Percentiles rank a stretch among this genome's conserved stretches.
Evolutionary conservation across 2,329 filamentous ascomycete genomes (phyloP).

Genomic region (Sporothrix protearum): DNA sequence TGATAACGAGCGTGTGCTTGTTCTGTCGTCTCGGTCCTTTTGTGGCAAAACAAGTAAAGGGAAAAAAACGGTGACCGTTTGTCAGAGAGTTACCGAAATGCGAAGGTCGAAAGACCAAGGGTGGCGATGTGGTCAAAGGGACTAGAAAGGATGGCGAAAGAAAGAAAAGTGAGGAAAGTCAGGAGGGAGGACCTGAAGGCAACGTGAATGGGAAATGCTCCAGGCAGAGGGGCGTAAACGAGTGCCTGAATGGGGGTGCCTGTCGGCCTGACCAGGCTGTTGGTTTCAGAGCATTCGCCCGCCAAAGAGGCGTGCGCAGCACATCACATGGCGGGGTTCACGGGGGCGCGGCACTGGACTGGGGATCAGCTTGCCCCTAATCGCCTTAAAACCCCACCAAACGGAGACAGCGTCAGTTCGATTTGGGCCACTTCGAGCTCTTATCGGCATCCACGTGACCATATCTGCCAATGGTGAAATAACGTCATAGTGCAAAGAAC

Average conservation of each 20-base stretch:
- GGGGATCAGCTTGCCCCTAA: conserved; percentile 12
- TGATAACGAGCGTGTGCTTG: background rate
- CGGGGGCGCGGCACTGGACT: background rate
- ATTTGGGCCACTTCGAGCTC: background rate
- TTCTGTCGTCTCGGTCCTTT: background rate
- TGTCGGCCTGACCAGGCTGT: background rate
- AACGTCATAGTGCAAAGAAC: conserved; percentile 2
- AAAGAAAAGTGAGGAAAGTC: background rate
- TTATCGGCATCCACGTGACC: conserved; percentile 13
- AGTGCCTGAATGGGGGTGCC: background rate
- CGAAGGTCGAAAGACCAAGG: background rate
- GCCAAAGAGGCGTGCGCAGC: background rate
- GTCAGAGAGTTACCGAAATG: background rate
- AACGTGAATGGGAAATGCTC: background rate
- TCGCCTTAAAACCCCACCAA: background rate
- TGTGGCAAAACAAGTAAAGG: background rate
- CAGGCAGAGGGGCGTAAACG: background rate
- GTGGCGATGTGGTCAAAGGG: conserved; percentile 11
- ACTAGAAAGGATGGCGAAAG: background rate
- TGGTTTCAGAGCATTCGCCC: conserved; percentile 5
- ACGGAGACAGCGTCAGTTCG: background rate
- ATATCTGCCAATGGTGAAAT: background rate
- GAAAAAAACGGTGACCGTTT: background rate
- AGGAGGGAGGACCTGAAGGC: background rate
- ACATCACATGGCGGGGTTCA: conserved; percentile 18